phyloP scores from a whole-genome alignment of 2,329 filamentous ascomycete genomes.

The Fusarium solani-melongenae region DNA sequence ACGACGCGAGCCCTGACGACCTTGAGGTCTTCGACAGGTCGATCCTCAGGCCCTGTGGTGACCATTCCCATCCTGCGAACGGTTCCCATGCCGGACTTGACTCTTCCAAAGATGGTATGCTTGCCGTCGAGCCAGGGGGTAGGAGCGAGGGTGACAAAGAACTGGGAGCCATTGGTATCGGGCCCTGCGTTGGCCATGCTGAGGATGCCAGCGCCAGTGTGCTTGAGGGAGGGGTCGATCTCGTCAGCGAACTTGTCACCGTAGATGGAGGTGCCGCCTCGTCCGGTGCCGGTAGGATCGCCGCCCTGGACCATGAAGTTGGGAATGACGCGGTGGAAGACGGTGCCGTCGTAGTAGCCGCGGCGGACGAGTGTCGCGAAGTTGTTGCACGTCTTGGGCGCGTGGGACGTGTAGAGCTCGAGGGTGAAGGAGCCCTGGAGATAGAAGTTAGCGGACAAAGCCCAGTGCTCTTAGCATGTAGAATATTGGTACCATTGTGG shows the following conservation, averaged over 20 bases:
- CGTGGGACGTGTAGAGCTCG: constrained; percentile 91
- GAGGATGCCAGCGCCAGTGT: constrained; percentile 92
- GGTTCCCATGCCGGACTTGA: constrained; percentile 84
- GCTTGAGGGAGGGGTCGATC: constrained; percentile 80
- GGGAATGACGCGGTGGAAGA: constrained; percentile 95
- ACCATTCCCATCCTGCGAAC: constrained; percentile 90
- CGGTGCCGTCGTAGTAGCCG: constrained; percentile 87
- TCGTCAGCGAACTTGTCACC: constrained; percentile 96
- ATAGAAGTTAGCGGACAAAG: not conserved
- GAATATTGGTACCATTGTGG: constrained; percentile 77
- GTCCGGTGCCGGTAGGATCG: constrained; percentile 92
- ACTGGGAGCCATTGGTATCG: constrained; percentile 94
- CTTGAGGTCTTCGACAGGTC: constrained; percentile 83
- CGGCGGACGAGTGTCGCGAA: constrained; percentile 82
- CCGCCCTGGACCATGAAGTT: constrained; percentile 97
- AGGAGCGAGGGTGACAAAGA: constrained; percentile 94
- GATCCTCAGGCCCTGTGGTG: constrained; percentile 83
- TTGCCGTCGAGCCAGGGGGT: constrained; percentile 98
- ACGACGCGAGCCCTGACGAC: constrained; percentile 79
- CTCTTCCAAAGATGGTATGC: constrained; percentile 94
- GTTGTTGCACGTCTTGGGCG: constrained; percentile 89
- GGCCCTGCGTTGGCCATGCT: constrained; percentile 97
- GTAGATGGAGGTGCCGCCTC: constrained; percentile 89
- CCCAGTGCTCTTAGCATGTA: not conserved
- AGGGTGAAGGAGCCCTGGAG: constrained; percentile 81